Base-by-base conservation (phyloP, 2,329 filamentous ascomycete genomes). In the Orbilia javanica region DNA sequence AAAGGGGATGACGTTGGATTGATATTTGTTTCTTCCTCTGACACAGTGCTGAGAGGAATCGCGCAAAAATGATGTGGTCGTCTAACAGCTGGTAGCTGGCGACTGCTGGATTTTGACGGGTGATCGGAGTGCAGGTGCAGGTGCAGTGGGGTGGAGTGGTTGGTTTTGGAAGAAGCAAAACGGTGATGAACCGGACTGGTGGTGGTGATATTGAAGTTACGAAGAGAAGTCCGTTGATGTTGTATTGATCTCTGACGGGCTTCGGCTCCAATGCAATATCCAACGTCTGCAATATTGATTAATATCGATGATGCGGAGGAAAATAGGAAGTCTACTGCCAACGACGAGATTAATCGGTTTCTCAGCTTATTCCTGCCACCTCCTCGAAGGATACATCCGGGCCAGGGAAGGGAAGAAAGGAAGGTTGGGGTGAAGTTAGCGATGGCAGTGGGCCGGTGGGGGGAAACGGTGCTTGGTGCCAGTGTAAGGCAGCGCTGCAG, bases 1-100 rank as follows among this genome's bases (percentile, higher is more conserved):
- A 73, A 73, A 44, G 60, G 68, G 69, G 60, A 66, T 73, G 69
- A 73, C 62, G 69, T 71, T 64, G 29, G 55, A 29, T 4, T 20
- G 4, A 22, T 11, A 10, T 36, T 36, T 36, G 8, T n/a, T 36
- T 36, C 13, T 11, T 39, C 5, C n/a, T 69, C 31, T 36, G 66
- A 10, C 27, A 25, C 52, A 60, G 66, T 25, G 46, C 42, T 27
- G 52, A 52, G 53, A 70, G 55, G 48, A 39, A 63, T 71, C 67
- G 67, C 67, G 67, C 67, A 65, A 65, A 60, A 65, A 73, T 50
- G 68, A 57, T 71, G 57, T 31, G 52, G 52, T 42, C 34, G 36
- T 31, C 57, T 20, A 44, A 48, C 34, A 6, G 34, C 31, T 42
- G 55, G 31, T 46, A 6, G 34, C 31, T 42, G 55, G 31, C 27